Percentiles rank a stretch among this genome's conserved stretches.
Evolutionary conservation across 228 moss, liverwort and hornwort species (phyloP).

Genomic region (Sphagnum magellanicum): DNA sequence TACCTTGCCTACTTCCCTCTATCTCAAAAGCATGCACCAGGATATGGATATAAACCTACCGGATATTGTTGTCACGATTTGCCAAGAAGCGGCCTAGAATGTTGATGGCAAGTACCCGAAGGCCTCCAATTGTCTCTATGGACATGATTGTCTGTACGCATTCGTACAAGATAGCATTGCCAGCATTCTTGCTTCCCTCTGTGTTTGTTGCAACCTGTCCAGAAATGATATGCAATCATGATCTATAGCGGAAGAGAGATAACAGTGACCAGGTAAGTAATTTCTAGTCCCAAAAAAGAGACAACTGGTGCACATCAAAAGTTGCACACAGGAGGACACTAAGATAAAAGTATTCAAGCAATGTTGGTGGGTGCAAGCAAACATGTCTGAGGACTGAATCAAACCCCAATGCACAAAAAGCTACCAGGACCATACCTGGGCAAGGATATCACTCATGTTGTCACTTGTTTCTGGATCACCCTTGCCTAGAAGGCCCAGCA

Average conservation of each 20-base stretch:
- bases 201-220: slow-evolving; percentile 91
- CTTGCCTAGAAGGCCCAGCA: slow-evolving; percentile 74
- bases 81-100: slow-evolving; percentile 87
- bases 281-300: background rate
- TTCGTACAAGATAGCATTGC: slow-evolving; percentile 90
- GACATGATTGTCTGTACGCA: slow-evolving; percentile 90
- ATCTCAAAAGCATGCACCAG: too few species aligned
- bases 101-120: slow-evolving; percentile 79
- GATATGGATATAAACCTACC: slow-evolving; percentile 19
- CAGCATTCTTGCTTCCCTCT: slow-evolving; percentile 85
- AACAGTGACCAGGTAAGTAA: background rate
- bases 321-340: background rate
- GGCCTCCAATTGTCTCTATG: slow-evolving; percentile 82
- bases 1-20: too few species aligned
- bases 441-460: slow-evolving; percentile 88
- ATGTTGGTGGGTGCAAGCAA: too few species aligned
- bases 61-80: slow-evolving; percentile 88
- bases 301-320: background rate
- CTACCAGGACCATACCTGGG: slow-evolving; percentile 48
- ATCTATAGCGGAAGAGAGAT: background rate
- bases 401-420: too few species aligned
- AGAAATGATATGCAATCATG: slow-evolving; percentile 2
- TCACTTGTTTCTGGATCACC: slow-evolving; percentile 84
- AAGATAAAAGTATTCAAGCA: too few species aligned
- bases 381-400: too few species aligned